A percentile compares a stretch with the other conserved stretches of the same genome.
Evolutionary conservation across 192 early-diverging fungal species (phyloP).

Genomic region (Entomortierella beljakovae): DNA sequence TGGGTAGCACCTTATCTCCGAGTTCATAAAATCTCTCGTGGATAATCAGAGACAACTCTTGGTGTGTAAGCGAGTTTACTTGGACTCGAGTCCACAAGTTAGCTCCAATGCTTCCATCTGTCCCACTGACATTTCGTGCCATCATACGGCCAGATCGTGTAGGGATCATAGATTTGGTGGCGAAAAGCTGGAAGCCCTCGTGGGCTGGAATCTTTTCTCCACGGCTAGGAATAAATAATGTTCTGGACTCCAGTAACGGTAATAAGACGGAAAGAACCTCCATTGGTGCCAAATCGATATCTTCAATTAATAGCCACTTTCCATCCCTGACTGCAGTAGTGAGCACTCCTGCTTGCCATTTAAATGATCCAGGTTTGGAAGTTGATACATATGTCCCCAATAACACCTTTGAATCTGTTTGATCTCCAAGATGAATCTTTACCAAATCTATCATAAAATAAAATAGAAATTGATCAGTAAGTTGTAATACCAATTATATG

Average conservation of each 20-base stretch:
- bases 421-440: conserved; percentile 96
- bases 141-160: conserved; percentile 61
- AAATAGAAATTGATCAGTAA: background rate
- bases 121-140: conserved; percentile 55
- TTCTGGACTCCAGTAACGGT: conserved; percentile 91
- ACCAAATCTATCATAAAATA: conserved; percentile 68
- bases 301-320: conserved; percentile 96
- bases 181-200: conserved; percentile 92
- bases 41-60: conserved; percentile 78
- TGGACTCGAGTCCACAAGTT: conserved; percentile 87
- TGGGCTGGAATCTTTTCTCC: conserved; percentile 89
- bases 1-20: conserved; percentile 55
- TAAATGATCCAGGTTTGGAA: conserved; percentile 91
- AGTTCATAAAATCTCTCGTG: conserved; percentile 65
- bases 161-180: conserved; percentile 75
- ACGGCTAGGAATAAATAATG: conserved; percentile 90
- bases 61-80: conserved; percentile 67
- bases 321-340: conserved; percentile 91
- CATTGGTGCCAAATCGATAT: conserved; percentile 94
- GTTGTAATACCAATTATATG: background rate
- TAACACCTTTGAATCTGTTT: conserved; percentile 94
- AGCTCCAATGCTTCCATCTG: conserved; percentile 63
- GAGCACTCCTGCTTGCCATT: conserved; percentile 95
- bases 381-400: conserved; percentile 96
- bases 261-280: conserved; percentile 93